Evolutionary conservation across 2,329 filamentous ascomycete species (phyloP), one percentile per base, ranked within the genome.

Genomic region (Colletotrichum tabaci): DNA sequence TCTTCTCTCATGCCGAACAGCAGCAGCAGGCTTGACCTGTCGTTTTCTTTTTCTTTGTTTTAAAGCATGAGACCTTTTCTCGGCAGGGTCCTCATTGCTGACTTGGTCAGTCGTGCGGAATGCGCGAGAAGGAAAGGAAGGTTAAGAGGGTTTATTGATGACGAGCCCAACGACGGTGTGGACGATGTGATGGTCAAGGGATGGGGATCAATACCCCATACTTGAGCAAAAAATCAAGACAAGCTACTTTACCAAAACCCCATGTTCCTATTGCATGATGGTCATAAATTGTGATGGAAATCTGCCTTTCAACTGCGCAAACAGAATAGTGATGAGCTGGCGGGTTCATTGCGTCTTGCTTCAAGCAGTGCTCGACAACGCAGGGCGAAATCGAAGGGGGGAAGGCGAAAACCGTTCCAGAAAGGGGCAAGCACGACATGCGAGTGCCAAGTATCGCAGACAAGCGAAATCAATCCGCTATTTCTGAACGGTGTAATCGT

Each of bases 181-280:
- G 64, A 71, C 18, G 49, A 65, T 21, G 53, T 23, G 66, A 38
- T 12, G 55, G 40, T 12, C 49, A 50, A 46, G 12, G 42, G 26
- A 53, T 18, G 61, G 61, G 61, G 49, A 7, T 16, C 38, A 53
- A 35, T 47, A 53, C 26, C 61, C 42, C 30, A 23, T 67, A 46
- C 38, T 50, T 52, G 23, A 69, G 61, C 63, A n/a, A 64, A 60
- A 64, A 66, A 67, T 23, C 38, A 61, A 69, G 40, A 69, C 40
- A 50, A 69, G 21, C 55, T 47, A 46, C 44, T 53, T 60, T 40
- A 58, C 53, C 2, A 21, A 21, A 49, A 23, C 9, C 9, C n/a
- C 38, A 4, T n/a, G n/a, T 47, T 30, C 16, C 6, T 9, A 3
- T 8, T 35, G 18, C 30, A 16, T 35, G n/a, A 38, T 2, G 40